These are phyloP conservation scores for Cryptococcus sp. DNA, from an alignment of 1,284 basidiomycete genomes.

Conservation along the genomic window DNA sequence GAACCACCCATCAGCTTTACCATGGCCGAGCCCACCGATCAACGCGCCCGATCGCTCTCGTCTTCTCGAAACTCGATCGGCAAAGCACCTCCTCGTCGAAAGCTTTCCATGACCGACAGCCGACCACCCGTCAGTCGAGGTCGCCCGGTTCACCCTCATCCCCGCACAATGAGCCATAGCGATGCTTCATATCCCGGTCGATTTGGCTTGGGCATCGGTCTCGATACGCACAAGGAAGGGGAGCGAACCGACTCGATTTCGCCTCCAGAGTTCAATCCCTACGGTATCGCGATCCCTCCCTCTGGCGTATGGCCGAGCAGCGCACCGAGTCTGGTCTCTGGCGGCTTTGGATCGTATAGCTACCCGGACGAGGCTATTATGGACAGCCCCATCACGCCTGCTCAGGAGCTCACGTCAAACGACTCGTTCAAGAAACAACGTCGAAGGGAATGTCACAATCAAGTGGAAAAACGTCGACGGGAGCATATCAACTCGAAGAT, in stretches of 20 bases:
- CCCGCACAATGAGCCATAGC: constrained; percentile 12
- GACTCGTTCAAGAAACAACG: constrained; percentile 37
- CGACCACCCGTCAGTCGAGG: constrained; percentile 14
- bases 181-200: constrained; percentile 8
- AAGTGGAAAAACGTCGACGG: constrained; percentile 42
- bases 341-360: constrained; percentile 6
- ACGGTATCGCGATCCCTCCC: constrained; percentile 26
- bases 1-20: constrained; percentile 27
- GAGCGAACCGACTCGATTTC: constrained; percentile 23
- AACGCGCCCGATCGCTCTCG: constrained; percentile 32
- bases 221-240: constrained; percentile 22
- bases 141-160: constrained; percentile 7
- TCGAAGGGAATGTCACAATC: constrained; percentile 43
- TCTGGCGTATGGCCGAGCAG: background rate
- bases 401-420: constrained; percentile 19
- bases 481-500: constrained; percentile 47
- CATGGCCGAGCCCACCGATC: constrained; percentile 3
- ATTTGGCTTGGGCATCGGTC: constrained; percentile 14
- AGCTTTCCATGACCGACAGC: constrained; percentile 37
- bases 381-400: constrained; percentile 32
- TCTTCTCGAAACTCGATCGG: constrained; percentile 21
- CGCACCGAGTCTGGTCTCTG: constrained; percentile 4
- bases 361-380: constrained; percentile 6
- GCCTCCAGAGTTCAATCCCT: constrained; percentile 20
- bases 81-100: constrained; percentile 31